Evolutionary conservation across 2,329 filamentous ascomycete species (phyloP).

Genomic region (Aureobasidium mangrovei): DNA sequence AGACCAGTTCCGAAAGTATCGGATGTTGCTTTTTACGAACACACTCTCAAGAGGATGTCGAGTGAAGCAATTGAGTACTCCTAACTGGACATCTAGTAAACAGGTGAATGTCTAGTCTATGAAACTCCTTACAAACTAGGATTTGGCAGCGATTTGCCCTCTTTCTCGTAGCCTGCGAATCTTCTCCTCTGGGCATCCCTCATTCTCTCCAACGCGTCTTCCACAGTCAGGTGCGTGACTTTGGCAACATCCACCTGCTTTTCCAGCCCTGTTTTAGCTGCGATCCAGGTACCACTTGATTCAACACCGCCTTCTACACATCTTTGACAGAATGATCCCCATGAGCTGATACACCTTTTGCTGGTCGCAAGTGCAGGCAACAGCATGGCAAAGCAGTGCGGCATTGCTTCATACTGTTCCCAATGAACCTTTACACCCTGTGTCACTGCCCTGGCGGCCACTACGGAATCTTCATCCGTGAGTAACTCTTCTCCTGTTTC

Average conservation of each 20-base stretch:
- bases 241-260: conserved; percentile 21
- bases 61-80: background rate
- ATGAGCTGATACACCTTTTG: conserved; percentile 30
- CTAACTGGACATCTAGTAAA: background rate
- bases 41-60: too few species aligned
- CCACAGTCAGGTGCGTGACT: conserved; percentile 17
- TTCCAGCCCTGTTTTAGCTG: conserved; percentile 25
- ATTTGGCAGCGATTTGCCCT: conserved; percentile 27
- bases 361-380: conserved; percentile 28
- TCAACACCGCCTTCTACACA: conserved; percentile 23
- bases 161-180: conserved; percentile 25
- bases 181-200: conserved; percentile 24
- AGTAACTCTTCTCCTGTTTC: conserved; percentile 64
- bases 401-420: conserved; percentile 73
- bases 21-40: too few species aligned
- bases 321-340: conserved; percentile 24
- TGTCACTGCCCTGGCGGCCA: conserved; percentile 47
- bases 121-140: conserved; percentile 19
- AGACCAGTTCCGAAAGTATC: too few species aligned
- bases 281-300: conserved; percentile 25
- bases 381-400: conserved; percentile 54
- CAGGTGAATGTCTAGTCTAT: background rate
- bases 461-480: conserved; percentile 54
- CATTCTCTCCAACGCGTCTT: conserved; percentile 19
- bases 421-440: conserved; percentile 56